These are phyloP conservation scores for Annulohypoxylon stygium DNA, from an alignment of 495 filamentous ascomycete species.

Conservation along the genomic window DNA sequence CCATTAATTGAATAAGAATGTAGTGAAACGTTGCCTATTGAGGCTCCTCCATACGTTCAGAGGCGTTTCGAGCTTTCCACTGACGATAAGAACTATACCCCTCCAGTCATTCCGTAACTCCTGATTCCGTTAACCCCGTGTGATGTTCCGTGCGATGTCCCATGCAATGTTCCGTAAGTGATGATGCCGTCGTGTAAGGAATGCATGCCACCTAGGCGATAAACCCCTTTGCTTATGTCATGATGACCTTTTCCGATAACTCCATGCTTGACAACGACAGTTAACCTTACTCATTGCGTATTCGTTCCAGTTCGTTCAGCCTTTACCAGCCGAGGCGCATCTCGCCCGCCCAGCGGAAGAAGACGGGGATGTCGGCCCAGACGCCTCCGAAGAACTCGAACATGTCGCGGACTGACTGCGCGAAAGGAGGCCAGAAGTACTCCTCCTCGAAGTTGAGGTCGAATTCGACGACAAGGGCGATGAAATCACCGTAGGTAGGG, in stretches of 20 bases:
- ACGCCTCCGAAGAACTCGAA: not conserved
- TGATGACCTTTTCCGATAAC: not conserved
- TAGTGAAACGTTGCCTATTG: not conserved
- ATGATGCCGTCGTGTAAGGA: no score
- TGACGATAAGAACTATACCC: no score
- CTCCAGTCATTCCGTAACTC: no score
- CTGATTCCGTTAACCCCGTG: no score
- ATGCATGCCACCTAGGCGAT: no score
- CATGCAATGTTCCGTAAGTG: no score
- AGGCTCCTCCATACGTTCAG: not conserved
- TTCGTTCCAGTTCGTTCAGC: not conserved
- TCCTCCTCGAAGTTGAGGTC: not conserved
- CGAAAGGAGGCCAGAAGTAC: not conserved
- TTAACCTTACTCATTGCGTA: not conserved
- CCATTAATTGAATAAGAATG: not conserved
- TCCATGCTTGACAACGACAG: not conserved
- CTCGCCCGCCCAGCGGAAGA: not conserved
- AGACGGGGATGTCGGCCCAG: not conserved
- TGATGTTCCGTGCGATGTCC: no score
- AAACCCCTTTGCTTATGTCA: no score
- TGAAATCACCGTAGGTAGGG: not conserved
- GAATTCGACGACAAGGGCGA: conserved; percentile 3
- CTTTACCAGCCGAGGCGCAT: not conserved
- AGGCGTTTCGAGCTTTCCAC: no score
- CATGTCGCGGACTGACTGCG: not conserved